A percentile compares a stretch with the other conserved stretches of the same genome.
phyloP scores from a whole-genome alignment of 2,329 filamentous ascomycete genomes.

The Huntiella savannae region DNA sequence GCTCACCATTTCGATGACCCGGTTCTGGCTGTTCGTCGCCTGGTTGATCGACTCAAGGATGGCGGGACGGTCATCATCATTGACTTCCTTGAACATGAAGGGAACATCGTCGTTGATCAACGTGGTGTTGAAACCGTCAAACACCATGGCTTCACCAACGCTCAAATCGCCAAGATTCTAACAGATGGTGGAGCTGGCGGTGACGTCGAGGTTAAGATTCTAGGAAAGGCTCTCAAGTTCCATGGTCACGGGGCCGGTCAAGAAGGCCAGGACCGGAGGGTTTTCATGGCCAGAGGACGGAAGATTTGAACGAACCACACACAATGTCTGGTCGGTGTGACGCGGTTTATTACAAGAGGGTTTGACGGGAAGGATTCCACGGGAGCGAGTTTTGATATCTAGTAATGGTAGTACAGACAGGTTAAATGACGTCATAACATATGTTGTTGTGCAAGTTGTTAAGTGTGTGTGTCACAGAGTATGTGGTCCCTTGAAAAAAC shows the following conservation, averaged over 20 bases:
- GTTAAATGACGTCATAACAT: not conserved
- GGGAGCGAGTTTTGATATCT: too few relatives aligned
- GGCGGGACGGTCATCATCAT: conserved; percentile 50
- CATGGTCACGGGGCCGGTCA: conserved; percentile 18
- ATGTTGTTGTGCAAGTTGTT: not conserved
- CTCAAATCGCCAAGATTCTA: conserved; percentile 41
- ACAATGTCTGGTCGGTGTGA: too few relatives aligned
- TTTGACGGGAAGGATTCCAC: too few relatives aligned
- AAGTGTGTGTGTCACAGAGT: not conserved
- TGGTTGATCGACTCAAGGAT: conserved; percentile 41
- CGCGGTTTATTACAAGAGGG: too few relatives aligned
- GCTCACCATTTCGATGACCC: conserved; percentile 53
- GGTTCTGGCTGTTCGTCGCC: conserved; percentile 33
- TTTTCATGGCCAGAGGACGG: conserved; percentile 18
- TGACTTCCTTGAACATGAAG: conserved; percentile 42
- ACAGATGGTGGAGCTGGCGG: conserved; percentile 37
- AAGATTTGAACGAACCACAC: conserved; percentile 5
- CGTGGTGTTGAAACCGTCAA: conserved; percentile 24
- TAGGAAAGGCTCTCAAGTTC: conserved; percentile 32
- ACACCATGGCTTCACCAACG: conserved; percentile 46
- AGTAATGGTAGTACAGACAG: not conserved
- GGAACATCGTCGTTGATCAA: conserved; percentile 13
- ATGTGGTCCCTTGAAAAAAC: too few relatives aligned
- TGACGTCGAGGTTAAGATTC: conserved; percentile 36
- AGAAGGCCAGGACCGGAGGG: conserved; percentile 22